Conservation (phyloP, 352 stramenopile species). For the Peronospora belbahrii region DNA sequence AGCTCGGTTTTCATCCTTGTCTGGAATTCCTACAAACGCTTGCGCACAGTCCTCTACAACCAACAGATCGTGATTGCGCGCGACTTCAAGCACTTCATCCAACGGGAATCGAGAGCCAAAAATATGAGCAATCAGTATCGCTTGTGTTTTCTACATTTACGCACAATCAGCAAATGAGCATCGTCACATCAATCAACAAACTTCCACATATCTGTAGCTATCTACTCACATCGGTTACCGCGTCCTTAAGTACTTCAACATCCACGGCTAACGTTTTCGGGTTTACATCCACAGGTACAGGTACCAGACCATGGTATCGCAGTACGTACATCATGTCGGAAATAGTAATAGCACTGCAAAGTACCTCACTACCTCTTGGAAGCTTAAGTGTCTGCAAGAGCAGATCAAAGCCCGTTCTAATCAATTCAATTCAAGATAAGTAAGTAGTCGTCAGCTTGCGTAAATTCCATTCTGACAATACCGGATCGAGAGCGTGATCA, state of each 20-base stretch:
- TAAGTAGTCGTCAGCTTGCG: neutral
- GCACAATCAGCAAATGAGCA: neutral
- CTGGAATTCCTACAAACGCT: conserved; percentile 54
- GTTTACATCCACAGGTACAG: conserved; percentile 65
- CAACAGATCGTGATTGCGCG: conserved; percentile 41
- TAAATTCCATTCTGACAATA: conserved; percentile 7
- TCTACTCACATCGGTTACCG: conserved; percentile 35
- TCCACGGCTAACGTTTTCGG: conserved; percentile 55
- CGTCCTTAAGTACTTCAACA: conserved; percentile 31
- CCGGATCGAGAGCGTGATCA: conserved; percentile 71
- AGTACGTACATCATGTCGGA: conserved; percentile 81
- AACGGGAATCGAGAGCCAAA: conserved; percentile 65
- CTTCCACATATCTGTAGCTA: neutral
- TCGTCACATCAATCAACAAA: neutral
- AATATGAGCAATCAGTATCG: conserved; percentile 73
- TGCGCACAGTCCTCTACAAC: conserved; percentile 80
- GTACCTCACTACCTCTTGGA: conserved; percentile 54
- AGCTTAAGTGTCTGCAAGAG: conserved; percentile 69
- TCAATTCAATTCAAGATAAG: neutral
- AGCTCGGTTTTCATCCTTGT: conserved; percentile 47
- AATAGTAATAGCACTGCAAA: conserved; percentile 81
- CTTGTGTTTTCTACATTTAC: conserved; percentile 41
- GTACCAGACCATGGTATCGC: conserved; percentile 63
- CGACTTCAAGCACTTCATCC: conserved; percentile 43
- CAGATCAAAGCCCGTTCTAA: conserved; percentile 76